Percentiles rank a stretch among this genome's conserved stretches.
Evolutionary conservation across 2,329 filamentous ascomycete species (phyloP).

Genomic region (Dothidotthia symphoricarpi): DNA sequence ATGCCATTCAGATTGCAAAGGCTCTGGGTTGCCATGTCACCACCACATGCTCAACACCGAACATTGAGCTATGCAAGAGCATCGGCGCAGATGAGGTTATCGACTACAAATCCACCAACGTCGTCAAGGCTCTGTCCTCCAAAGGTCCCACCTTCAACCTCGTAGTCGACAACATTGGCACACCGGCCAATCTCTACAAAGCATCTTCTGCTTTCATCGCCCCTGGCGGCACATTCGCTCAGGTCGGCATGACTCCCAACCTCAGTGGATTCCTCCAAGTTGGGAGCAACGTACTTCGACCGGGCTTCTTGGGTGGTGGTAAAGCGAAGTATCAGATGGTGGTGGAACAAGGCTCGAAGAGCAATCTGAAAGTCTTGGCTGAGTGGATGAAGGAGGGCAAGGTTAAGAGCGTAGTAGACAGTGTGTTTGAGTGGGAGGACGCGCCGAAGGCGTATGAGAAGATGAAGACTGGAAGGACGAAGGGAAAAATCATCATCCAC

Average conservation of each 20-base stretch:
- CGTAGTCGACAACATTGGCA: constrained; percentile 57
- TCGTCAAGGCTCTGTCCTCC: constrained; percentile 47
- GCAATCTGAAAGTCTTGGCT: constrained; percentile 44
- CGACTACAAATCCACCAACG: constrained; percentile 54
- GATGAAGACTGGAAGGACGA: constrained; percentile 53
- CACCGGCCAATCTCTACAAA: constrained; percentile 21
- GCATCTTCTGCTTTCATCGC: constrained; percentile 6
- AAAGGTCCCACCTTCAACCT: constrained; percentile 51
- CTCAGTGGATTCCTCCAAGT: constrained; percentile 6
- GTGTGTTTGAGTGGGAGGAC: constrained; percentile 54
- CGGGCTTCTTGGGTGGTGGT: constrained; percentile 48
- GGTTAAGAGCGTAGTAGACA: constrained; percentile 56
- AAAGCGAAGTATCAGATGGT: constrained; percentile 40
- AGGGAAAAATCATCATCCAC: constrained; percentile 56
- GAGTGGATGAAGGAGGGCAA: constrained; percentile 57
- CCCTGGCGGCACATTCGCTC: constrained; percentile 7
- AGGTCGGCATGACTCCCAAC: constrained; percentile 8
- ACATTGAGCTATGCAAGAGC: constrained; percentile 53
- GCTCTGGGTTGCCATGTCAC: constrained; percentile 57
- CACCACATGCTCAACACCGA: constrained; percentile 55
- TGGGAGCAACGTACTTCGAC: constrained; percentile 40
- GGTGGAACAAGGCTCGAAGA: constrained; percentile 8
- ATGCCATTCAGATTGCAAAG: constrained; percentile 62
- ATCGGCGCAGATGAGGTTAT: constrained; percentile 62
- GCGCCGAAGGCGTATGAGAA: constrained; percentile 55